Base-by-base conservation (phyloP, 345 rosid species). In the Citrus sp. region DNA sequence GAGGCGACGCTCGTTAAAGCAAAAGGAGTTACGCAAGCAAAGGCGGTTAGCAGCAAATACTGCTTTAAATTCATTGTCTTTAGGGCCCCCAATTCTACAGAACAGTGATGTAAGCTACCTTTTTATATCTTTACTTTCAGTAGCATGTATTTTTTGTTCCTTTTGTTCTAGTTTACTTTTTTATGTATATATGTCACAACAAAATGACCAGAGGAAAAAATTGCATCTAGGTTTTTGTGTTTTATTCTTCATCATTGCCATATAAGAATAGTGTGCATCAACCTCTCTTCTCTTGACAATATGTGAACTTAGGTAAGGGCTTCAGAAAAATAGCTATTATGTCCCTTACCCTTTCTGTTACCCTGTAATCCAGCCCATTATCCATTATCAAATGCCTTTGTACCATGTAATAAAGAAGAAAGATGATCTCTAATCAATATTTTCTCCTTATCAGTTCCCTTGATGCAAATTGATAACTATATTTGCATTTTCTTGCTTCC, bases 51-150 rank as follows among this genome's bases (percentile, higher is more conserved):
- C 88, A 34, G 92, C 94, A 65, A 82, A 85, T 73, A 91, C 90
- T 83, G 99, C 99, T 58, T 79, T 91, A 72, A 90, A 85, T 82
- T 88, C 92, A 27, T 81, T 96, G 73, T 80, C 97, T 56, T 76
- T 93, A 78, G 98, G 99, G 38, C 92, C 92, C 58, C 94, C 89
- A 38, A 84, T 96, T 80, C 85, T 82, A 80, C 81, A 77, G 81
- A 85, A 79, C 64, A 89, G 79, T 70, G 80, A 85, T 86, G 99
- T 94, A 84, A 90, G 92, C 42, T 86, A 92, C 60, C 79, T 74
- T 86, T 75, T 80, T 42, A 72, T 14, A 25, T 65, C 28, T 25
- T 21, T 37, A 25, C 77, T 74, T 56, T 28, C 37, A 42, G 54
- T 55, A 70, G 46, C 54, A 63, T 56, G 30, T 18, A 28, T 19